phyloP scores from a whole-genome alignment of 148 eudicot genomes.

The Rhododendron vialii region DNA sequence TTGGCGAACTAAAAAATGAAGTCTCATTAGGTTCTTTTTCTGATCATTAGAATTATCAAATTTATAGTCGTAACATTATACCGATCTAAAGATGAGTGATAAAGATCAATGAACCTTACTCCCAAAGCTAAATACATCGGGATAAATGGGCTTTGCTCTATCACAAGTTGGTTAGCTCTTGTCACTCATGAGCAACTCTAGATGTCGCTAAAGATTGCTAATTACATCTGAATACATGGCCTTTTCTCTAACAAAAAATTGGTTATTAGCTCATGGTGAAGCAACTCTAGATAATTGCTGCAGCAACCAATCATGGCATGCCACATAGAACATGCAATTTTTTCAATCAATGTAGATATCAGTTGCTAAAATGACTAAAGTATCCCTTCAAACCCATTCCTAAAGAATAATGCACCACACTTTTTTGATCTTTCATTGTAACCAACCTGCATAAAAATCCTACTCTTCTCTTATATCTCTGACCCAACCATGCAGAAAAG shows the following conservation, averaged over 20 bases:
- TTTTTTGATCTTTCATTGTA: not conserved
- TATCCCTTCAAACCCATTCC: not conserved
- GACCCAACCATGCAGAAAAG: not conserved
- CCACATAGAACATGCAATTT: not conserved
- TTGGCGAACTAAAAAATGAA: not conserved
- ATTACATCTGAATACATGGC: not conserved
- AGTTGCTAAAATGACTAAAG: not conserved
- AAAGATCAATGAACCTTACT: not conserved
- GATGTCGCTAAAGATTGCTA: not conserved
- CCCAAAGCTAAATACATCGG: not conserved
- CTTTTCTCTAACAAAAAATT: not conserved
- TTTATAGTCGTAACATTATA: not conserved
- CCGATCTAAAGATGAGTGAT: not conserved
- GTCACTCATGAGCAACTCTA: not conserved
- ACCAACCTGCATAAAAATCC: not conserved
- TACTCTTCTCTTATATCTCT: not conserved
- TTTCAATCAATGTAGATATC: not conserved
- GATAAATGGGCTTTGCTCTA: not conserved
- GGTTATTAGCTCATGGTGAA: not conserved
- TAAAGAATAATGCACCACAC: not conserved
- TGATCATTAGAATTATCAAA: not conserved
- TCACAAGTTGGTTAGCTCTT: not conserved
- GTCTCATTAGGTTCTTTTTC: not conserved
- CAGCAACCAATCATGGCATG: not conserved
- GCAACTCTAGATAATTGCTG: not conserved